Evolutionary conservation across 768 basidiomycete species (phyloP), one percentile per base, ranked within the genome.

Genomic region (Trametes sanguinea): DNA sequence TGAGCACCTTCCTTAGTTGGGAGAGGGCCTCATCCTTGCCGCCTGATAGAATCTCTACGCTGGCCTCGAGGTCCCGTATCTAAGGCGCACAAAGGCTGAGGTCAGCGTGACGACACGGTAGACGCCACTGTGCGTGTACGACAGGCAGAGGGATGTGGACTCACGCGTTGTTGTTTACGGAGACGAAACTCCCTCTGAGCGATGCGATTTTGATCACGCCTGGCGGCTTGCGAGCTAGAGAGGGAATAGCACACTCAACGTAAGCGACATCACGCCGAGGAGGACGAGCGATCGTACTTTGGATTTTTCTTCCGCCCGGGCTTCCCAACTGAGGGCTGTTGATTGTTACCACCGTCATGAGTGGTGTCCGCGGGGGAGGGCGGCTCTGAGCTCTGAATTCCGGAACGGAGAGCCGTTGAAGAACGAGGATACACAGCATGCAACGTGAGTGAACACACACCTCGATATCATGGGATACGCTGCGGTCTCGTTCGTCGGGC

Each of bases 31-130:
- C 92, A 80, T 95, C 95, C 69, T 94, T 88, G 44, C 91, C 92
- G 17, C 92, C 94, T 5, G 94, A 96, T 16, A 97, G 82, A 7
- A 97, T 87, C 75, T 95, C 94, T n/a, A 97, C 93, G 47, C 92
- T 85, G 17, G 94, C 94, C 76, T 97, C 95, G 40, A 97, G 85
- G 76, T 97, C 95, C 22, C 94, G 91, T 74, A 97, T 95, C 92
- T 97, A 50, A 50, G 48, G 48, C 48, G 48, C 30, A 10, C 48
- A 29, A 33, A 14, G 30, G 4, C 48, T 29, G 35, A 35, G 27
- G 9, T 40, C 35, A 17, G 30, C 8, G 55, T 39, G 33, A 57
- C 51, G 48, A 33, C 54, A 37, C 14, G 32, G 17, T 27, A 29
- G 45, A 45, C 39, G 37, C 33, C 44, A 53, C 13, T 13, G 14